Evolutionary conservation across 345 rosid species (phyloP).

Genomic region (Pugionium dolabratum): DNA sequence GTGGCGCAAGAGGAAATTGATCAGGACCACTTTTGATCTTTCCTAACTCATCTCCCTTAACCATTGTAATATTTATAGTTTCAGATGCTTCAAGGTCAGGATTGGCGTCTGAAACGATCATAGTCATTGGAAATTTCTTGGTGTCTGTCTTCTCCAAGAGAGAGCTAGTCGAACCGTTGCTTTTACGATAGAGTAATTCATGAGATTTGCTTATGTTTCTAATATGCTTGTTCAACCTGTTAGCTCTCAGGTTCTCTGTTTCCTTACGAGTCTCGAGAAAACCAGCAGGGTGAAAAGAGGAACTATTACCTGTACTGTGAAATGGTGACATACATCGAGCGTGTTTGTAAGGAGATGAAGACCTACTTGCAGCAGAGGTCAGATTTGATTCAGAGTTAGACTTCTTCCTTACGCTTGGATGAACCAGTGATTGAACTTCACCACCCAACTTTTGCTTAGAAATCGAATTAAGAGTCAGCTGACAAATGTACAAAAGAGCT

Average conservation of each 20-base stretch:
- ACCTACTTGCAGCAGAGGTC: slow-evolving; percentile 40
- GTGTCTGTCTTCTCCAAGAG: slow-evolving; percentile 64
- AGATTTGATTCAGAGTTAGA: slow-evolving; percentile 45
- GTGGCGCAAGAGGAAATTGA: slow-evolving; percentile 53
- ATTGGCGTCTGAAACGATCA: slow-evolving; percentile 8
- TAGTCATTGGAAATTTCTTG: slow-evolving; percentile 34
- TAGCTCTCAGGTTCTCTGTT: slow-evolving; percentile 50
- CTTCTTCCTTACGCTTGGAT: slow-evolving; percentile 43
- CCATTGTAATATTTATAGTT: slow-evolving; percentile 23
- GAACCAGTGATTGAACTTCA: slow-evolving; percentile 48
- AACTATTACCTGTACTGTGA: slow-evolving; percentile 51
- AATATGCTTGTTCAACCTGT: slow-evolving; percentile 45
- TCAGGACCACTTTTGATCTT: slow-evolving; percentile 20
- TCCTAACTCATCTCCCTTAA: slow-evolving; percentile 37
- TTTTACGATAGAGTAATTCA: slow-evolving; percentile 44
- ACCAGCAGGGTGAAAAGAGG: slow-evolving; percentile 53
- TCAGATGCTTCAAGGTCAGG: slow-evolving; percentile 35
- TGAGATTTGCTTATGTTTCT: slow-evolving; percentile 51
- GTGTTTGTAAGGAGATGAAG: slow-evolving; percentile 62
- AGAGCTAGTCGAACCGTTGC: slow-evolving; percentile 47
- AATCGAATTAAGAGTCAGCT: slow-evolving; percentile 50
- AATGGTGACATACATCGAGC: slow-evolving; percentile 55
- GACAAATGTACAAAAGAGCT: slow-evolving; percentile 36
- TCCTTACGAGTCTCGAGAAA: slow-evolving; percentile 60
- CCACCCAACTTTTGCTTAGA: slow-evolving; percentile 43